Base-by-base conservation (phyloP, 2,329 filamentous ascomycete genomes). In the Scleromitrula shiraiana region DNA sequence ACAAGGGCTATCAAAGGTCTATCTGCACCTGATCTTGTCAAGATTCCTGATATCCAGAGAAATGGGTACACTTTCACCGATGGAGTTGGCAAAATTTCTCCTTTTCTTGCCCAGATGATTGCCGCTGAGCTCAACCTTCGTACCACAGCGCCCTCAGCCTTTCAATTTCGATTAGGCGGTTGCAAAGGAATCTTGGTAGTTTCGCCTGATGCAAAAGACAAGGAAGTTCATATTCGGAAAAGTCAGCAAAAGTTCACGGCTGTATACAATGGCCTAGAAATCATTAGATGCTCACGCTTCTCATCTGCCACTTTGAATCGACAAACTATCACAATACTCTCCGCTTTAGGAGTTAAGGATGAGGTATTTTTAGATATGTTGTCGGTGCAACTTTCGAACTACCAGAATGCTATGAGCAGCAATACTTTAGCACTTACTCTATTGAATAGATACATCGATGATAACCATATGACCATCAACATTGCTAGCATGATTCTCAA, bases 41-140 rank as follows among this genome's bases (percentile, higher is more conserved):
- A 71, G 5, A 78, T 91, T 26, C 65, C 73, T 0, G 93, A 97
- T 55, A 76, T 97, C 17, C 70, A 80, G 50, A 73, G 75, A 2
- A 80, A 85, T 39, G 77, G 72, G 0, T 82, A 79, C 60, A 84
- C 72, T 51, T 98, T 97, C 63, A 93, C 86, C 0, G 93, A 98
- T 60, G 93, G 93, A 0, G 86, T 97, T 3, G 93, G 93, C 1
- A 94, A 88, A 62, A 88, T 98, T n/a, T 96, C 91, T 0, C 68
- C 67, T 0, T 82, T 87, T 50, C 70, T 95, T 19, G 86, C 89
- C 0, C 70, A 80, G 23, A 78, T 93, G 67, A 79, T 94, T 37
- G 77, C 82, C 7, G 70, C 77, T 12, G 84, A 93, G 54, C 77
- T 94, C 52, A 75, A 75, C 0, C 63, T 89, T 68, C 72, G 17